Evolutionary conservation across 257 asterid species (phyloP).

Genomic region (Solanum medicagineum): DNA sequence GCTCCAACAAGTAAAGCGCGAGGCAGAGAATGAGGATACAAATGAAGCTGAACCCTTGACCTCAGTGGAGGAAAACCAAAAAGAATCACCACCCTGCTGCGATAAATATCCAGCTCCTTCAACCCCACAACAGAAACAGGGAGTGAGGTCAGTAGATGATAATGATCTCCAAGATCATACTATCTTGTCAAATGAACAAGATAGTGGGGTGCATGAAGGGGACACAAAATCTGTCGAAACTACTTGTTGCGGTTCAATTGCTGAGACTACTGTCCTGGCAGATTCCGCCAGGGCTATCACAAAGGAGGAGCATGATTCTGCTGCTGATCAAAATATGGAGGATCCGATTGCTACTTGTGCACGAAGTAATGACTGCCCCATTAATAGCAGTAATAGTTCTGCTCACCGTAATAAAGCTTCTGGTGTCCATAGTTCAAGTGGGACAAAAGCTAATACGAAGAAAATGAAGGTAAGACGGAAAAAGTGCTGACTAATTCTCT

Average conservation of each 20-base stretch:
- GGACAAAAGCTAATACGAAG: constrained; percentile 23
- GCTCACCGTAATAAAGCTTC: constrained; percentile 6
- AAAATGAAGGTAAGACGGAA: constrained; percentile 25
- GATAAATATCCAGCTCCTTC: constrained; percentile 41
- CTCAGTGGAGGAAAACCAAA: constrained; percentile 1
- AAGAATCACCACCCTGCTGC: background rate
- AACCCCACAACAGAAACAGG: constrained; percentile 34
- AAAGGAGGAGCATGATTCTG: constrained; percentile 22
- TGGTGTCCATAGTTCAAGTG: constrained; percentile 6
- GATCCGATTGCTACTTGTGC: background rate
- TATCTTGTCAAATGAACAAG: constrained; percentile 17
- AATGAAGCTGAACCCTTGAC: background rate
- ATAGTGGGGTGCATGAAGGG: constrained; percentile 21
- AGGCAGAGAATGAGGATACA: background rate
- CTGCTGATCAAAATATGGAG: constrained; percentile 2
- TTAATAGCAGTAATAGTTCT: background rate
- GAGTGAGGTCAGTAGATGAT: constrained; percentile 19
- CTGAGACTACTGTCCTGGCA: constrained; percentile 10
- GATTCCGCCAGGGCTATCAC: background rate
- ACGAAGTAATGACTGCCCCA: background rate
- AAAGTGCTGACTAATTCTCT: background rate
- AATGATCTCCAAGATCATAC: constrained; percentile 24
- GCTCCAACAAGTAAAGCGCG: constrained; percentile 2
- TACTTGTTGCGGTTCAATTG: constrained; percentile 17
- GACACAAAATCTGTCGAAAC: constrained; percentile 44